Evolutionary conservation across 495 filamentous ascomycete genomes (phyloP).

Genomic region (Pseudoneurospora amorphoporcata): DNA sequence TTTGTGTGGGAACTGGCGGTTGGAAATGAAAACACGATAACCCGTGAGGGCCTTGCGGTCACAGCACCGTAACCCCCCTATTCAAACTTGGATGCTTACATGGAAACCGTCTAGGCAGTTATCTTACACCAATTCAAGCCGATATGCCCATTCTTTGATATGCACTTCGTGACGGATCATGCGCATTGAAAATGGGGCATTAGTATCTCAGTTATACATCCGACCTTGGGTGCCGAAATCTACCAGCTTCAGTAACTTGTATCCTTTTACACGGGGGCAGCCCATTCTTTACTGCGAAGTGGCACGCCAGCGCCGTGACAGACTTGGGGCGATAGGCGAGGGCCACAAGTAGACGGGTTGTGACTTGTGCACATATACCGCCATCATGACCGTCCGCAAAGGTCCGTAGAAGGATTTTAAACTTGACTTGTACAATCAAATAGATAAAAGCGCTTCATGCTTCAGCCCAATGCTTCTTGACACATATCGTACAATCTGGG

Average conservation of each 20-base stretch:
- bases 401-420: neutral
- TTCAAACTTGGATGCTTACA: neutral
- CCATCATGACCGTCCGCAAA: neutral
- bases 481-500: neutral
- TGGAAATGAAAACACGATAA: neutral
- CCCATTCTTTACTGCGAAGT: no score
- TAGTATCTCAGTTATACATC: no score
- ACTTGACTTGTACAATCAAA: neutral
- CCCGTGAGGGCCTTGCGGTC: neutral
- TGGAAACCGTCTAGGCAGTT: neutral
- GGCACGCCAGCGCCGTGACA: no score
- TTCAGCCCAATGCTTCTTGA: neutral
- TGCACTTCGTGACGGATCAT: neutral
- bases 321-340: no score
- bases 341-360: no score
- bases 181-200: no score
- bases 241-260: no score
- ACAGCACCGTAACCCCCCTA: neutral
- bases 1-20: neutral
- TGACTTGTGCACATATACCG: neutral
- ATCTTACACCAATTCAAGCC: no score
- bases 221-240: no score
- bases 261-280: no score
- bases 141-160: neutral
- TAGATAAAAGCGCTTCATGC: neutral